phyloP scores from a whole-genome alignment of 2,329 filamentous ascomycete species.

The Trichophaea hybrida region DNA sequence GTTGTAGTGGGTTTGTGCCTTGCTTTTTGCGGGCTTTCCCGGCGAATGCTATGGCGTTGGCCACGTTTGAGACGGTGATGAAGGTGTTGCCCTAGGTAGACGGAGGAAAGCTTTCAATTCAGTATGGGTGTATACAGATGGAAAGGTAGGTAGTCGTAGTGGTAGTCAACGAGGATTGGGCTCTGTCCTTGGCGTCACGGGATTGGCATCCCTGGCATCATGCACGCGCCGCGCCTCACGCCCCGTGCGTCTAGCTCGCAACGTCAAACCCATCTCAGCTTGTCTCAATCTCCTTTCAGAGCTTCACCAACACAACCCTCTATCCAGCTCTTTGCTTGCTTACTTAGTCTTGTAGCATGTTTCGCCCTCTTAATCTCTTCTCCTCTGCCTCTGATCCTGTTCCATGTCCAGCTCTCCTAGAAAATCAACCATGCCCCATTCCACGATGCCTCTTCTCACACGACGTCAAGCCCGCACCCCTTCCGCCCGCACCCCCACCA shows the following conservation, averaged over 20 bases:
- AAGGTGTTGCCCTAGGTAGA: constrained; percentile 11
- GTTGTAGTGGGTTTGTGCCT: constrained; percentile 66
- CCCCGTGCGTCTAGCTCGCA: not conserved
- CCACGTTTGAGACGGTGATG: constrained; percentile 86
- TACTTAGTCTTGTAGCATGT: not conserved
- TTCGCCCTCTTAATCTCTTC: constrained; percentile 2
- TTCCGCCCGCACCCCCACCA: not conserved
- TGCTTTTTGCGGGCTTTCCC: constrained; percentile 91
- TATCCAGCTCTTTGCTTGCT: not conserved
- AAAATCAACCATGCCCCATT: constrained; percentile 13
- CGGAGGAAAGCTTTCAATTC: too few relatives aligned
- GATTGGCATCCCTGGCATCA: not conserved
- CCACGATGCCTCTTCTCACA: constrained; percentile 23
- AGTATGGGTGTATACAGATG: too few relatives aligned
- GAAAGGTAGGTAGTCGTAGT: too few relatives aligned
- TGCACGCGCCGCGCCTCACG: not conserved
- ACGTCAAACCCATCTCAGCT: too few relatives aligned
- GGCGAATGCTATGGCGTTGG: constrained; percentile 82
- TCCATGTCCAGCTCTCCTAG: constrained; percentile 15
- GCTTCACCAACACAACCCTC: not conserved
- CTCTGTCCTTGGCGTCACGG: not conserved
- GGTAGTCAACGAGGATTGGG: too few relatives aligned
- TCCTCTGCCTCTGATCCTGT: not conserved
- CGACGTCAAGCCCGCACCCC: not conserved
- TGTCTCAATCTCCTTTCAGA: not conserved